These are phyloP conservation scores for Paramarasmius palmivorus DNA, from an alignment of 1,284 basidiomycete species.

Conservation along the genomic window DNA sequence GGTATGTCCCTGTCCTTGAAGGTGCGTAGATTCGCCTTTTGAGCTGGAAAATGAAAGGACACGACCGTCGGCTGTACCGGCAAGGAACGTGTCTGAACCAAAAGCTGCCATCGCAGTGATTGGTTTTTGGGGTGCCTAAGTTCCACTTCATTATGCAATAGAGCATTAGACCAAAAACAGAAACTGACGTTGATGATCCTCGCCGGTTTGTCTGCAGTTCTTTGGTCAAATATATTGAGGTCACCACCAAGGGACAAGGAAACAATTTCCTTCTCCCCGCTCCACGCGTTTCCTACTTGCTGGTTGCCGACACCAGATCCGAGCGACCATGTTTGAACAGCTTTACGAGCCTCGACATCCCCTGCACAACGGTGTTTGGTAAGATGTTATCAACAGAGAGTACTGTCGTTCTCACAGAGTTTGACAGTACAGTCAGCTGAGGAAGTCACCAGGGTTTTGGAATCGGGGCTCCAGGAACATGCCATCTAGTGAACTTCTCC, in stretches of 20 bases:
- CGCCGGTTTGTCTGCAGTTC: conserved; percentile 59
- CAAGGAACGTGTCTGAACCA: conserved; percentile 65
- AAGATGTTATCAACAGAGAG: neutral
- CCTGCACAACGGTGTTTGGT: too few species aligned
- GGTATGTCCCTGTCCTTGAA: conserved; percentile 71
- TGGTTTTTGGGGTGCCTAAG: conserved; percentile 77
- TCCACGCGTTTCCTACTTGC: conserved; percentile 91
- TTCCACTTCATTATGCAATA: conserved; percentile 5
- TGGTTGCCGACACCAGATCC: conserved; percentile 73
- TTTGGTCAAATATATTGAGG: conserved; percentile 84
- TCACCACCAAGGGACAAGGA: conserved; percentile 86
- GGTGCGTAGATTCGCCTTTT: conserved; percentile 42
- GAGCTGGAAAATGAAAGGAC: conserved; percentile 63
- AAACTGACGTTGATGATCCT: conserved; percentile 60
- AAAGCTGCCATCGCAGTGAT: conserved; percentile 63
- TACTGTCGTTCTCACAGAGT: conserved; percentile 60
- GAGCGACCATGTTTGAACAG: conserved; percentile 67
- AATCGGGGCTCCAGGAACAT: conserved; percentile 76
- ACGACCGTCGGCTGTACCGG: conserved; percentile 84
- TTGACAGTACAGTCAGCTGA: conserved; percentile 90
- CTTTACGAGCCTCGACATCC: conserved; percentile 77
- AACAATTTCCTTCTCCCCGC: conserved; percentile 70
- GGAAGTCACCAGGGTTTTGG: conserved; percentile 75
- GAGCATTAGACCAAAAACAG: neutral
- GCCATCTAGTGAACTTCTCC: conserved; percentile 58